A percentile compares a stretch with the other conserved stretches of the same genome.
phyloP scores from a whole-genome alignment of 192 early-diverging fungal species.

The Backusella mclennaniae region DNA sequence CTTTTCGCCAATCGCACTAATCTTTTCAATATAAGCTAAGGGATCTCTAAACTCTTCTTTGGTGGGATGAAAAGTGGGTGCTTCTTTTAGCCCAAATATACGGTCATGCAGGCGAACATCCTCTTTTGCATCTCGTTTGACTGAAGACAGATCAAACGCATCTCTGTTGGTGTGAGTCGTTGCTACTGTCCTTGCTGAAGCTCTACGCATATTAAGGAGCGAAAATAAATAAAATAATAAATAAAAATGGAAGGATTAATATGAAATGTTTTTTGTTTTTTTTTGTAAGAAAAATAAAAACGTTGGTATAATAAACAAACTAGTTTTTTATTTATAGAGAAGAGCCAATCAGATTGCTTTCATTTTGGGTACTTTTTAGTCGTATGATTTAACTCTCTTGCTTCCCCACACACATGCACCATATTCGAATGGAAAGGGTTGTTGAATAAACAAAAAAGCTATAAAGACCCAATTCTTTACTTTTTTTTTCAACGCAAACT shows the following conservation, averaged over 20 bases:
- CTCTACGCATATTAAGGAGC: slow-evolving; percentile 13
- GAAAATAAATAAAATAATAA: slow-evolving; percentile 13
- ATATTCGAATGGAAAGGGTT: neutral
- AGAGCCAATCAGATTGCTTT: slow-evolving; percentile 2
- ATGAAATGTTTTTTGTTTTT: neutral
- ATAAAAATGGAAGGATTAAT: slow-evolving; percentile 7
- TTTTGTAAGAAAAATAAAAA: neutral
- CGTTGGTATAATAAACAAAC: neutral
- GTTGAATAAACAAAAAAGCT: neutral
- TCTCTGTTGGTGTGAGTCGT: neutral
- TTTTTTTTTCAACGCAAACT: too few relatives aligned
- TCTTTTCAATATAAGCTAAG: slow-evolving; percentile 79
- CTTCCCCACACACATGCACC: neutral
- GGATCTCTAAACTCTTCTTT: slow-evolving; percentile 82
- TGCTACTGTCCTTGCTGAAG: neutral
- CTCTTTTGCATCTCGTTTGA: slow-evolving; percentile 12
- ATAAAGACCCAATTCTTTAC: too few relatives aligned
- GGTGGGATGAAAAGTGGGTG: slow-evolving; percentile 82
- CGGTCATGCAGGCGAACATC: neutral
- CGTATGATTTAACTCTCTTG: neutral
- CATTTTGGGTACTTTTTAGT: neutral
- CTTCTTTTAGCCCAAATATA: slow-evolving; percentile 69
- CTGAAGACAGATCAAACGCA: slow-evolving; percentile 13
- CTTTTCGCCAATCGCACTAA: slow-evolving; percentile 70
- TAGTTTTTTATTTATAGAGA: slow-evolving; percentile 5